Evolutionary conservation across 2,329 filamentous ascomycete species (phyloP).

Genomic region (Periglandula ipomoeae): DNA sequence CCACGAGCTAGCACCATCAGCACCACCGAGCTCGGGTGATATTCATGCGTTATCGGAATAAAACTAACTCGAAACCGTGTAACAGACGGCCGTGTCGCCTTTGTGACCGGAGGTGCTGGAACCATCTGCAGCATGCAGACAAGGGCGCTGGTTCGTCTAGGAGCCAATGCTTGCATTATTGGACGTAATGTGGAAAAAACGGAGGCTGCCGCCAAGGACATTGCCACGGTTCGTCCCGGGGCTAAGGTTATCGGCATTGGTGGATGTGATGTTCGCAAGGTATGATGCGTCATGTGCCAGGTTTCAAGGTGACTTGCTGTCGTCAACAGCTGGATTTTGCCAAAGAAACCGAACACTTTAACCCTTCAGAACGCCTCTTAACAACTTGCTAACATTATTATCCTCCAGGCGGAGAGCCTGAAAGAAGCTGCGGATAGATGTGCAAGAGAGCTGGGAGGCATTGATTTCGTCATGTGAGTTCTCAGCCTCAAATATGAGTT

Average conservation of each 20-base stretch:
- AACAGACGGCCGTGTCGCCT: slow-evolving; percentile 75
- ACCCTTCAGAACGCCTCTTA: too few species aligned
- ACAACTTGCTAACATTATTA: not conserved
- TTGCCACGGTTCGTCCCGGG: slow-evolving; percentile 67
- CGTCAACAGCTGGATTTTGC: not conserved
- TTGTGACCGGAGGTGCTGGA: slow-evolving; percentile 90
- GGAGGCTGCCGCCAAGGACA: slow-evolving; percentile 67
- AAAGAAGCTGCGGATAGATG: slow-evolving; percentile 68
- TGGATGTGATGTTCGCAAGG: slow-evolving; percentile 66
- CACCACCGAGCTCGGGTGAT: too few species aligned
- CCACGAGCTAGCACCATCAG: too few species aligned
- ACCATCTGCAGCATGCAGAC: slow-evolving; percentile 94
- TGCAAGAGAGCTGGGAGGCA: slow-evolving; percentile 70
- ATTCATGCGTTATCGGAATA: too few species aligned
- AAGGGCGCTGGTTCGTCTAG: slow-evolving; percentile 79
- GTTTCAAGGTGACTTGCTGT: too few species aligned
- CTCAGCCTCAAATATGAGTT: too few species aligned
- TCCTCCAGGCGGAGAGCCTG: slow-evolving; percentile 21
- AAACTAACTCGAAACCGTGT: not conserved
- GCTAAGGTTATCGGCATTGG: slow-evolving; percentile 83
- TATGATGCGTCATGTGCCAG: slow-evolving; percentile 23
- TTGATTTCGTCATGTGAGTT: slow-evolving; percentile 84
- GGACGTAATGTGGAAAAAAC: slow-evolving; percentile 88
- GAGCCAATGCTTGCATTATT: slow-evolving; percentile 88
- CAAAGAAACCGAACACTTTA: too few species aligned